These are phyloP conservation scores for Scedosporium dehoogii DNA, from an alignment of 2,329 filamentous ascomycete species.

Conservation along the genomic window DNA sequence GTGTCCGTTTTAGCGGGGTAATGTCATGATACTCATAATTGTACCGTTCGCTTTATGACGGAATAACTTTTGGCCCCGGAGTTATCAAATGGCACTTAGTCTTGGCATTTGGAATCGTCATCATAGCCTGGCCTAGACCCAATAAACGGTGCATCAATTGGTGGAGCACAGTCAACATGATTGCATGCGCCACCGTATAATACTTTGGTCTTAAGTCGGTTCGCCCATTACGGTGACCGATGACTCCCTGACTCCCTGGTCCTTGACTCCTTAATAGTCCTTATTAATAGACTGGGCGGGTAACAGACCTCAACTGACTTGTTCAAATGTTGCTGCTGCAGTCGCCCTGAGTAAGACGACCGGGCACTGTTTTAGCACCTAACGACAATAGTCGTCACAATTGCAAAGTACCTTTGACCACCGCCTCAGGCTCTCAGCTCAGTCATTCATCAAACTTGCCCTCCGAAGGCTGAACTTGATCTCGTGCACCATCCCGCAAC, in stretches of 20 bases:
- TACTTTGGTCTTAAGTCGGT: no score
- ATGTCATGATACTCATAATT: neutral
- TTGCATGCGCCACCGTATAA: no score
- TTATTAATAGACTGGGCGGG: neutral
- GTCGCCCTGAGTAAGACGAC: neutral
- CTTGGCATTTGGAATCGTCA: no score
- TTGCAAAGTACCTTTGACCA: neutral
- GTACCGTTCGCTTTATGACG: no score
- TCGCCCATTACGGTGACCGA: neutral
- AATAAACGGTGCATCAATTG: no score
- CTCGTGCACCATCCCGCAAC: neutral
- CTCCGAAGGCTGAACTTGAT: neutral
- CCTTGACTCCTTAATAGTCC: neutral
- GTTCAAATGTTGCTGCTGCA: no score
- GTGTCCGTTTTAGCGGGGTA: conserved; percentile 1
- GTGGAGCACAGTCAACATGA: no score
- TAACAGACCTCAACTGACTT: neutral
- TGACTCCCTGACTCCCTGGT: neutral
- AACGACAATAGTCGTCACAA: neutral
- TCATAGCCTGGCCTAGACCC: no score
- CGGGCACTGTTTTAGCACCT: conserved; percentile 1
- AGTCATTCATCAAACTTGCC: neutral
- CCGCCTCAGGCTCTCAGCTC: neutral
- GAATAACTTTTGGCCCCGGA: no score
- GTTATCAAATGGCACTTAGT: no score